A percentile compares a stretch with the other conserved stretches of the same genome.
Conservation (phyloP, 345 rosid species). For the Salix brachista region DNA sequence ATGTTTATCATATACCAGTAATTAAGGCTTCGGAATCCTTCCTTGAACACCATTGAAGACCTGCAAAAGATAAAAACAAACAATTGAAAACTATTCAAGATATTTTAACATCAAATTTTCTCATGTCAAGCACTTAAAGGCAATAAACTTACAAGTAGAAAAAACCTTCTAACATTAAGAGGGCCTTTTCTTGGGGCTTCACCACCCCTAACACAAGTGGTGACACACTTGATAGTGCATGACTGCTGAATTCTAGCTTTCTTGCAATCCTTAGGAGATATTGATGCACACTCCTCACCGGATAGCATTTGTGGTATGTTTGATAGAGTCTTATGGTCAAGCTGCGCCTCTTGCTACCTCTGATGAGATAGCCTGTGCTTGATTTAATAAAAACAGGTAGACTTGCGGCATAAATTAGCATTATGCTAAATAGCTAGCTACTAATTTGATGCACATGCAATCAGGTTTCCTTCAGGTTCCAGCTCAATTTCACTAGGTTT, state of each 20-base stretch:
- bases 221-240: conserved; percentile 75
- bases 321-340: too few relatives aligned
- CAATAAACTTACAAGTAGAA: not conserved
- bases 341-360: too few relatives aligned
- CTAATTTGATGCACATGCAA: too few relatives aligned
- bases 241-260: conserved; percentile 41
- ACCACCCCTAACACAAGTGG: conserved; percentile 74
- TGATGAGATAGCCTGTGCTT: conserved; percentile 34
- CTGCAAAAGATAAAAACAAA: conserved; percentile 20
- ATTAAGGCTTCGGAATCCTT: conserved; percentile 79
- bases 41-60: conserved; percentile 79
- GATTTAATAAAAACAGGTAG: not conserved
- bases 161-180: conserved; percentile 62
- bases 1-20: conserved; percentile 47
- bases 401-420: conserved; percentile 16
- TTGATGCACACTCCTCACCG: conserved; percentile 35
- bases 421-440: not conserved
- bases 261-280: conserved; percentile 49
- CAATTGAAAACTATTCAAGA: conserved; percentile 33
- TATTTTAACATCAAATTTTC: conserved; percentile 42
- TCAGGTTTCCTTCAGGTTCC: too few relatives aligned
- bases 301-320: conserved; percentile 36
- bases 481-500: too few relatives aligned
- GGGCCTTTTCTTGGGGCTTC: conserved; percentile 87
- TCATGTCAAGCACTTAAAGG: conserved; percentile 18